phyloP scores from a whole-genome alignment of 768 basidiomycete species.

The Nevesoporus exiguus region DNA sequence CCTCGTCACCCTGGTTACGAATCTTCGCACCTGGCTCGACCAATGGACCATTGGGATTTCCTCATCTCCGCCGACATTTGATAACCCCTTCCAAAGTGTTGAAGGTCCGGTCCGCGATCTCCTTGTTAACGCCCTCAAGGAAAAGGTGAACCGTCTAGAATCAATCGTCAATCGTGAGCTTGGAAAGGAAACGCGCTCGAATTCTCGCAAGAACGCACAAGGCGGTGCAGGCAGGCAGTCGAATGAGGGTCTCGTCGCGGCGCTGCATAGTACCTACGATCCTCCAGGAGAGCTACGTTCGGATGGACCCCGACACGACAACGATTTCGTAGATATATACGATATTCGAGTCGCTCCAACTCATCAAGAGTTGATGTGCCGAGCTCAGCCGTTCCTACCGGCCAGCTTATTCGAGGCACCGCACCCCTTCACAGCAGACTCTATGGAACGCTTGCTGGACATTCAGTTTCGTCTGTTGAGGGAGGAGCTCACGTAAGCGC shows the following conservation, averaged over 20 bases:
- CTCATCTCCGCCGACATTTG: slow-evolving; percentile 39
- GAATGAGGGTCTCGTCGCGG: slow-evolving; percentile 37
- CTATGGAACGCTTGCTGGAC: slow-evolving; percentile 67
- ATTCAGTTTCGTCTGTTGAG: slow-evolving; percentile 72
- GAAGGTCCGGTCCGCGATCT: slow-evolving; percentile 35
- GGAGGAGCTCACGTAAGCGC: slow-evolving; percentile 62
- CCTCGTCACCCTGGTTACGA: slow-evolving; percentile 39
- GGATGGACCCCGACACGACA: slow-evolving; percentile 63
- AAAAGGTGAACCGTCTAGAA: slow-evolving; percentile 31
- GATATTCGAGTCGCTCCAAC: slow-evolving; percentile 72
- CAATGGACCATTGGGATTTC: slow-evolving; percentile 45
- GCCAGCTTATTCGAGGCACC: slow-evolving; percentile 57
- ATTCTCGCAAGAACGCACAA: slow-evolving; percentile 3
- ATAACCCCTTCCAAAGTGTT: slow-evolving; percentile 38
- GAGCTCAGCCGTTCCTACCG: slow-evolving; percentile 54
- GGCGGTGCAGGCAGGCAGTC: not conserved
- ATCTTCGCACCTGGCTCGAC: slow-evolving; percentile 44
- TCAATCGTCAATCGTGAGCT: slow-evolving; percentile 53
- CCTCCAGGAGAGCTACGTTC: slow-evolving; percentile 51
- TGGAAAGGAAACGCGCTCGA: slow-evolving; percentile 29
- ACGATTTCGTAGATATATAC: slow-evolving; percentile 53
- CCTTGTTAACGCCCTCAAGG: slow-evolving; percentile 30
- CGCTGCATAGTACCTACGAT: slow-evolving; percentile 43
- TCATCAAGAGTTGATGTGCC: slow-evolving; percentile 55
- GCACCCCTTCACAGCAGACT: slow-evolving; percentile 52